Base-by-base conservation (phyloP, 495 filamentous ascomycete species). In the Hyaloscypha variabilis region DNA sequence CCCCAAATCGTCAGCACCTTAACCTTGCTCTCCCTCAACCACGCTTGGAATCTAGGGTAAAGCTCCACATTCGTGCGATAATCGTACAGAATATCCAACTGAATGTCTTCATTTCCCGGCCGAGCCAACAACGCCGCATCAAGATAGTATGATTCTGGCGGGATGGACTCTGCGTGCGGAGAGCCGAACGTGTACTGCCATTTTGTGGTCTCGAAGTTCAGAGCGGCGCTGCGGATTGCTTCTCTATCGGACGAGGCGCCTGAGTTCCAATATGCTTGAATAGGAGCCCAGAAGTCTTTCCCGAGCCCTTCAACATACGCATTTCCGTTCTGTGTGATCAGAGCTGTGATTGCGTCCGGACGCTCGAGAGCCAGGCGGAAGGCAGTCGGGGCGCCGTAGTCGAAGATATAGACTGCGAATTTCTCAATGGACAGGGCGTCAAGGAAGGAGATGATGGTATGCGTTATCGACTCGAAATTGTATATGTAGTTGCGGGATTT, bases 271-370 rank as follows among this genome's bases (percentile, higher is more conserved):
- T 79, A 77, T 2, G 76, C 69, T 39, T 75, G 63, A 17, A 86
- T 69, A 6, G 77, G 80, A 17, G 69, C 74, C 87, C 85, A 89
- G 75, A 88, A 85, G 0, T 70, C 69, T 14, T 71, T 29, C 19
- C 82, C 82, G 6, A 90, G 72, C n/a, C 86, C 88, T 30, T 84
- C 85, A 29, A 61, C 73, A 71, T 88, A 89, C 29, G 85, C 86
- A 69, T 89, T 90, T 46, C 86, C 87, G 67, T 87, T 88, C 65
- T 88, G 86, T 6, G 79, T 73, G 68, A 88, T 79, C 58, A 90
- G 81, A 17, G 81, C 83, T 19, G 75, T 74, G 42, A 88, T 74
- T 19, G 75, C 73, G 6, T 79, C 63, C 0, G 82, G 79, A 2
- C 79, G 75, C 30, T 79, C 53, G 25, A 86, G 75, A 0, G 86